Evolutionary conservation across 352 stramenopile species (phyloP), one percentile per base, ranked within the genome.

Genomic region (Blastocystis sp.): DNA sequence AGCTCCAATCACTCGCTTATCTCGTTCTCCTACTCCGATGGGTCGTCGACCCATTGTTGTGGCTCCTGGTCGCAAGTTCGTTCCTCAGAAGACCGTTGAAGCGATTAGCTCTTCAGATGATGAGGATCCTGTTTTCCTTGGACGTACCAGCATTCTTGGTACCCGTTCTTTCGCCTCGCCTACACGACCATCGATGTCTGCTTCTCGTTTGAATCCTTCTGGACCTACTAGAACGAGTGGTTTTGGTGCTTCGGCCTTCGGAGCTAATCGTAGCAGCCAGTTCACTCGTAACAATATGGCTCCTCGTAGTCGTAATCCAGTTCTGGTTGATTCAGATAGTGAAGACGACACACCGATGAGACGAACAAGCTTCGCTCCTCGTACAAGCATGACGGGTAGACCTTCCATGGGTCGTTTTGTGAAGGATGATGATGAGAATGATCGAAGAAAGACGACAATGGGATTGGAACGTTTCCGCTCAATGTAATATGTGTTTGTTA

Each of bases 1-100:
- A 29, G 42, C 71, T 32, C 71, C 71, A n/a, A 83, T 83, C 71
- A 51, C 49, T 11, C 71, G 71, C 12, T 19, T 83, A 14, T 83
- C 71, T 27, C 71, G 71, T 6, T 83, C 71, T 32, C 71, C 71
- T 16, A 83, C 71, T 35, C 71, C 71, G 4, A 43, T 74, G 27
- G 35, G 32, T 29, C 71, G 24, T 43, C 71, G 71, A 32, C n/a
- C 66, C 1, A 29, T 59, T 21, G 71, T 83, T 11, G 32, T 54
- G 5, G 51, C 52, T n/a, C 71, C 71, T 29, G 51, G 32, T 66
- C 71, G 71, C 71, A 32, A 56, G 27, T 83, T 83, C 35, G 54
- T 66, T n/a, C 71, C 71, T 16, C 51, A 57, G 49, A 51, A 49
- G 29, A 32, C 56, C 32, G 58, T 66, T 16, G 51, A 52, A 42